These are phyloP conservation scores for Tulasnella sp. DNA, from an alignment of 768 basidiomycete species.

Conservation along the genomic window DNA sequence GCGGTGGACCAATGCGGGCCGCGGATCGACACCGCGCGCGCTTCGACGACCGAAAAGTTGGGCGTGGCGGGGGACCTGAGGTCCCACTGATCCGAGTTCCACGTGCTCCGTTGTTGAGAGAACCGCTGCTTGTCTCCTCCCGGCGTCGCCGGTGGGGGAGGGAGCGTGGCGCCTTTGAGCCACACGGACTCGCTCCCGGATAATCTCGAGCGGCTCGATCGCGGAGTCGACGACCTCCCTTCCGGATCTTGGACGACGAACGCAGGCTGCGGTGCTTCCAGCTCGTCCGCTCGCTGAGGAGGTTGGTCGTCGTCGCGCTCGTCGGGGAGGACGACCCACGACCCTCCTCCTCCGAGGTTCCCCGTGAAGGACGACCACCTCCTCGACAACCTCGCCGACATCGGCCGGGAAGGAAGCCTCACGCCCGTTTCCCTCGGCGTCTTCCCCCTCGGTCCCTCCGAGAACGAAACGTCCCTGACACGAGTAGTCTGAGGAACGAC, in stretches of 20 bases:
- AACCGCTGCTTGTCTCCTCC: not conserved
- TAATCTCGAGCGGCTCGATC: not conserved
- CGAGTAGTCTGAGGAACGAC: not conserved
- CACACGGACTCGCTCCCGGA: not conserved
- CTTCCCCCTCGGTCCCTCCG: not conserved
- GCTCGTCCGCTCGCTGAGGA: too few species aligned
- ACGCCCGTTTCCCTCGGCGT: not conserved
- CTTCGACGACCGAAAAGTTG: not conserved
- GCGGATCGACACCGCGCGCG: not conserved
- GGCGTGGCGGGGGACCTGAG: not conserved
- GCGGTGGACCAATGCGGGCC: not conserved
- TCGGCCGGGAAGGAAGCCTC: not conserved
- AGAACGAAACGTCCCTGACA: not conserved
- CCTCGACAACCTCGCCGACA: not conserved
- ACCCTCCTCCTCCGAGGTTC: not conserved
- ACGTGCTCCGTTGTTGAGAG: not conserved
- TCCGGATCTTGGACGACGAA: not conserved
- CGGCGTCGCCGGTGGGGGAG: not conserved
- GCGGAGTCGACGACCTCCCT: not conserved
- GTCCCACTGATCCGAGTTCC: not conserved
- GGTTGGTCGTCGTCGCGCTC: not conserved
- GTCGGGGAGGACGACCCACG: not conserved
- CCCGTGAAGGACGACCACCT: not conserved
- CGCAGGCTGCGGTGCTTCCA: not conserved
- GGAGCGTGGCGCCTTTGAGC: not conserved